Percentiles rank a stretch among this genome's conserved stretches.
phyloP scores from a whole-genome alignment of 805 yeast species.

The Saccharomycopsis amapae region DNA sequence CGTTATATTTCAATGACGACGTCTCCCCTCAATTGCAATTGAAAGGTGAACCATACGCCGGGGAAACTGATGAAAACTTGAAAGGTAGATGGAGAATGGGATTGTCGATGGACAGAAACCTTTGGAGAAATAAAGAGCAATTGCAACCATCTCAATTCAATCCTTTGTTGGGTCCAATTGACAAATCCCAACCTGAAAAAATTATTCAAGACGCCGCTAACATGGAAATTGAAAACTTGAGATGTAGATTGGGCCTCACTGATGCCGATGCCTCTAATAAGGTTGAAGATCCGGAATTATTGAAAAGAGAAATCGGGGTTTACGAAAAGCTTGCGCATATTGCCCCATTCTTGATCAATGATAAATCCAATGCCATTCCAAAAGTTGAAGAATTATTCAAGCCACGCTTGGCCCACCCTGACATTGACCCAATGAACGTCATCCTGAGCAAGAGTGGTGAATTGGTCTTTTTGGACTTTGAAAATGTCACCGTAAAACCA shows the following conservation, averaged over 20 bases:
- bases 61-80: conserved; percentile 49
- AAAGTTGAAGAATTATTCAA: conserved; percentile 54
- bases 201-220: conserved; percentile 57
- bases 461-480: conserved; percentile 70
- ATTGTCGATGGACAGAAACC: conserved; percentile 74
- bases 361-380: conserved; percentile 46
- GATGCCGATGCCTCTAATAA: conserved; percentile 41
- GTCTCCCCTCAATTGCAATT: conserved; percentile 39
- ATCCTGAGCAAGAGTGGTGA: conserved; percentile 38
- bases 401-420: conserved; percentile 74
- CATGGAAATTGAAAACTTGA: conserved; percentile 57
- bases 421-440: conserved; percentile 86
- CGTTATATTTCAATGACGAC: conserved; percentile 73
- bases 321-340: conserved; percentile 53
- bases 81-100: conserved; percentile 82
- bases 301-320: conserved; percentile 48
- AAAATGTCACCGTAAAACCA: conserved; percentile 74
- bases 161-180: conserved; percentile 74
- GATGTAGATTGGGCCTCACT: conserved; percentile 44
- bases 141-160: conserved; percentile 44
- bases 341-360: conserved; percentile 50
- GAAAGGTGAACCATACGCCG: conserved; percentile 41
- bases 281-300: conserved; percentile 35
- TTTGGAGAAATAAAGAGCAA: conserved; percentile 59
- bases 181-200: conserved; percentile 47